Base-by-base conservation (phyloP, 352 stramenopile species). In the Phytopythium kandeliae region DNA sequence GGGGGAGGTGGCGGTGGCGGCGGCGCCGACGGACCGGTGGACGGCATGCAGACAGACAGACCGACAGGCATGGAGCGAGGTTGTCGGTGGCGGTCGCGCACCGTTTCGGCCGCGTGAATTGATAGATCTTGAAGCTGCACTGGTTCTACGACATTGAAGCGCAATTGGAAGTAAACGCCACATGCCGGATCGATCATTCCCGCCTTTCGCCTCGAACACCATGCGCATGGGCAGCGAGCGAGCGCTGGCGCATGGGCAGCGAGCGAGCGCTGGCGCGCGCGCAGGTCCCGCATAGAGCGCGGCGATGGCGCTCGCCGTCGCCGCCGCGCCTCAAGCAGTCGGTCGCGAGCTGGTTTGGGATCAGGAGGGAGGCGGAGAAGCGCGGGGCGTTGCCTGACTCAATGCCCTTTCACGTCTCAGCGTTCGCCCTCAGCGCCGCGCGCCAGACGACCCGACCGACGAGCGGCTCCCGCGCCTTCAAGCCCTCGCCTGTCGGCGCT, bases 131-230 rank as follows among this genome's bases (percentile, higher is more conserved):
- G 38, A 28, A 30, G 38, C 9, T 30, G 38, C 10, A 44, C 38
- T 8, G 38, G 26, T n/a, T 16, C 28, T 44, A n/a, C 19, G 19
- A 44, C 38, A 43, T 44, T 44, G 38, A 44, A 44, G 38, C n/a
- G 38, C 21, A 35, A 15, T 16, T 15, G 2, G 7, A 35, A 35
- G n/a, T n/a, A n/a, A n/a, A n/a, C n/a, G n/a, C n/a, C n/a, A n/a
- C n/a, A n/a, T n/a, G n/a, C n/a, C n/a, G n/a, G n/a, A n/a, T n/a
- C n/a, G n/a, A n/a, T n/a, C n/a, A n/a, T n/a, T n/a, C n/a, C n/a
- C n/a, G n/a, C n/a, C n/a, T n/a, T 35, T 7, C 2, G 7, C 7
- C 10, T 13, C 7, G 28, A 31, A 31, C 28, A 31, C 28, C 4
- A 10, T 31, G 4, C 28, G 28, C 28, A 9, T 9, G 4, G 28